Base-by-base conservation (phyloP, 2,329 filamentous ascomycete genomes). In the Verticillium klebahnii region DNA sequence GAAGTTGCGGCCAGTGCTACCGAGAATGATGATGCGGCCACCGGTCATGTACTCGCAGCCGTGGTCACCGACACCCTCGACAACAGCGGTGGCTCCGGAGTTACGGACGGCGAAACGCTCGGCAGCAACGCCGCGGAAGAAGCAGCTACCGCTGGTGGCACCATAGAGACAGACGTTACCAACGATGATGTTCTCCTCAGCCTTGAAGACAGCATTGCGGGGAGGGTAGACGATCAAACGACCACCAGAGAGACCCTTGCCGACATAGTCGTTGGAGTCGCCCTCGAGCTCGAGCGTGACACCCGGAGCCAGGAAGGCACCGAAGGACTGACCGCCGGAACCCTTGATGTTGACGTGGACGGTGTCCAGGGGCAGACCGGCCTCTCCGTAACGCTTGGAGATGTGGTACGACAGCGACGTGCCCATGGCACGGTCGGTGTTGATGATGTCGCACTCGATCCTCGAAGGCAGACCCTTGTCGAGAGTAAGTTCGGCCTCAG, bases 31-130 rank as follows among this genome's bases (percentile, higher is more conserved):
- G 58, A 97, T 84, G 72, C 93, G 92, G 73, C 94, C 94, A 74
- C 94, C 94, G 71, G 94, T 97, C 94, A 98, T 98, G 85, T 98
- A 98, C 83, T 98, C 94, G 74, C 93, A 97, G 65, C 92, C 91
- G 75, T 98, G 94, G 76, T 98, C 94, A 82, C 94, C 94, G 67
- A 96, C 86, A 78, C 94, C 94, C 78, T 98, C 94, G 65, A 97
- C 93, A 67, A 98, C 91, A n/a, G 94, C 93, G 32, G 89, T 96
- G 58, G 92, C 94, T 78, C 94, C 94, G 1, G 94, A 97, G 82
- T 98, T 98, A 69, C 94, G 90, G 67, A 98, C 94, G 65, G 93
- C 93, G 75, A 98, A 98, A 71, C 94, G 91, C 82, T 98, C 94
- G 52, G 94, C 94, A 71, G 94, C 94, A 65, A 97, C 88, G 85